These are phyloP conservation scores for Diaporthe citrichinensis DNA, from an alignment of 2,329 filamentous ascomycete species.

Conservation along the genomic window DNA sequence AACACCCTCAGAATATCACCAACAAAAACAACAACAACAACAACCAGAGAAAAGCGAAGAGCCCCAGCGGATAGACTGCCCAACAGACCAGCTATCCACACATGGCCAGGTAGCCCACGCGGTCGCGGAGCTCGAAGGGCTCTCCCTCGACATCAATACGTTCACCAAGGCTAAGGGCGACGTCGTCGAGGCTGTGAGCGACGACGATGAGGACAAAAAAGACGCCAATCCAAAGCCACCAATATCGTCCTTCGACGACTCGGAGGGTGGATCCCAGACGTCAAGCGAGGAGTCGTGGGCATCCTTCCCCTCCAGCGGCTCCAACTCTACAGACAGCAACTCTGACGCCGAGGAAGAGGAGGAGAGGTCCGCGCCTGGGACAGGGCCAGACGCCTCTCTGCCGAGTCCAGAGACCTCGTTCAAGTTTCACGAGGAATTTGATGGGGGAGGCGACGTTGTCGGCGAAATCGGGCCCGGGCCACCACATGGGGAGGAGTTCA, in stretches of 20 bases:
- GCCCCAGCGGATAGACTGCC: background rate
- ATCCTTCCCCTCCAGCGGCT: constrained; percentile 13
- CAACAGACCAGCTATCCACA: background rate
- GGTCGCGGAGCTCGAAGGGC: background rate
- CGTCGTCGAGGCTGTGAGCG: background rate
- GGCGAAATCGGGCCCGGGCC: background rate
- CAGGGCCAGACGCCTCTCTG: no score
- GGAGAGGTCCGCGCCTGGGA: background rate
- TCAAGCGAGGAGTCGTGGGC: constrained; percentile 22
- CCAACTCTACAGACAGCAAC: background rate
- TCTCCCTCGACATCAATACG: constrained; percentile 5
- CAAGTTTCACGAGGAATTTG: constrained; percentile 32
- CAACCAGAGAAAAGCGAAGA: background rate
- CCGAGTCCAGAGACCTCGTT: background rate
- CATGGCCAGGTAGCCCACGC: background rate
- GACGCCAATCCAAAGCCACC: no score
- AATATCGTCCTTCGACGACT: constrained; percentile 23
- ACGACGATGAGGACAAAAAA: background rate
- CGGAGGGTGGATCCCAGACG: background rate
- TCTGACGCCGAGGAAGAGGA: background rate
- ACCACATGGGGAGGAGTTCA: background rate
- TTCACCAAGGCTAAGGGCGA: background rate
- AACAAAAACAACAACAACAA: no score
- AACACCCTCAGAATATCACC: background rate
- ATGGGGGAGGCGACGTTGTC: background rate